These are phyloP conservation scores for Calonectria leucothoes DNA, from an alignment of 2,329 filamentous ascomycete species.

Conservation along the genomic window DNA sequence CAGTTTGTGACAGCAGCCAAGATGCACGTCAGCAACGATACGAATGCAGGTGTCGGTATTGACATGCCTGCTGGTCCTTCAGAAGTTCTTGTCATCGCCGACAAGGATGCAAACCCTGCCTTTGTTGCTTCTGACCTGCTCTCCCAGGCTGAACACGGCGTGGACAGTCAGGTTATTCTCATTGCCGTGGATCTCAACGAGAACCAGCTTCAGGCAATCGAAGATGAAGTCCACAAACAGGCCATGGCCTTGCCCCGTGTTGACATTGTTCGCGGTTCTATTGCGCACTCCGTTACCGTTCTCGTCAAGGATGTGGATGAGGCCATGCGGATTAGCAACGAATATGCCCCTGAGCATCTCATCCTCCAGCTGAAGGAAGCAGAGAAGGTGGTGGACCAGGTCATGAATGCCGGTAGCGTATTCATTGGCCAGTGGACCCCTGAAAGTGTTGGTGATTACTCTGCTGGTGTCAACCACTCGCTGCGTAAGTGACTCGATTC, in stretches of 20 bases:
- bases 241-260: conserved; percentile 89
- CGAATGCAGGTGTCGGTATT: conserved; percentile 92
- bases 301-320: conserved; percentile 77
- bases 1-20: conserved; percentile 99
- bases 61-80: conserved; percentile 99
- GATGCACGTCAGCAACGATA: conserved; percentile 98
- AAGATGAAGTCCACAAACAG: conserved; percentile 90
- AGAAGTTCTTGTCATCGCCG: conserved; percentile 95
- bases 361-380: conserved; percentile 90
- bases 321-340: conserved; percentile 86
- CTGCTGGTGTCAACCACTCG: conserved; percentile 96
- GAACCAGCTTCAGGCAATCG: conserved; percentile 81
- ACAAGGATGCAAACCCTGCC: conserved; percentile 86
- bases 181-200: conserved; percentile 86
- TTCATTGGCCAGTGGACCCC: conserved; percentile 98
- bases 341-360: conserved; percentile 95
- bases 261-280: conserved; percentile 90
- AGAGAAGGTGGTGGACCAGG: conserved; percentile 77
- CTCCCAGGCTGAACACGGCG: conserved; percentile 95
- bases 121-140: conserved; percentile 96
- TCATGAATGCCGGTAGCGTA: conserved; percentile 94
- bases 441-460: conserved; percentile 98
- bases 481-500: conserved; percentile 77
- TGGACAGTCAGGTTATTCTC: conserved; percentile 94
- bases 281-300: conserved; percentile 92